Conservation (phyloP, 129 eudicot species). For the Smallanthus sonchifolius region DNA sequence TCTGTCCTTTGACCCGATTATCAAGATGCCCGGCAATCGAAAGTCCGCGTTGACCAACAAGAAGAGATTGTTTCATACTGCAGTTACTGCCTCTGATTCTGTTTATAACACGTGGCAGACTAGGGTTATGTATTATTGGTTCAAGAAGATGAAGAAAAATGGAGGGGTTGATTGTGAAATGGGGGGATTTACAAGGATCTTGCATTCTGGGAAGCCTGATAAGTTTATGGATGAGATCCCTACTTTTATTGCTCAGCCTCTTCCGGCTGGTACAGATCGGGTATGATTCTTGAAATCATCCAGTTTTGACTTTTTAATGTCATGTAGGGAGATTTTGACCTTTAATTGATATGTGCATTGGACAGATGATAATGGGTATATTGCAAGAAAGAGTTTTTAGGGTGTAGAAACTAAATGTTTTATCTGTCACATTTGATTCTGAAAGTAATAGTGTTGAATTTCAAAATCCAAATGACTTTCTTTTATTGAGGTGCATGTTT, state of each 20-base stretch:
- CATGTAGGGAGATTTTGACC: constrained; percentile 10
- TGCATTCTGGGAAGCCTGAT: constrained; percentile 86
- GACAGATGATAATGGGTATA: neutral
- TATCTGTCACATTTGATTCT: neutral
- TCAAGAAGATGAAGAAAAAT: constrained; percentile 55
- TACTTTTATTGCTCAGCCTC: constrained; percentile 94
- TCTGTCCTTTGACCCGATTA: constrained; percentile 60
- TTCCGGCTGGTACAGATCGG: constrained; percentile 89
- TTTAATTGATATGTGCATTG: constrained; percentile 1
- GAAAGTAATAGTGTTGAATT: constrained; percentile 17
- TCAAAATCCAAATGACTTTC: neutral
- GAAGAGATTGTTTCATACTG: constrained; percentile 84
- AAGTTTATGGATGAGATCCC: constrained; percentile 97
- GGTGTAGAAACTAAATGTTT: neutral
- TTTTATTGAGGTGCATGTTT: neutral
- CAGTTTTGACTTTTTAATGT: constrained; percentile 22
- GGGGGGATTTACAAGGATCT: constrained; percentile 97
- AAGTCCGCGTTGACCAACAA: constrained; percentile 24
- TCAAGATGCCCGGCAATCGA: constrained; percentile 54
- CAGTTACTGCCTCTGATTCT: constrained; percentile 86
- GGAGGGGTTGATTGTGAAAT: constrained; percentile 54
- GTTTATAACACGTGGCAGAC: constrained; percentile 95
- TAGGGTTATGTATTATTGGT: constrained; percentile 96
- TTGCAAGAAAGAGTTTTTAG: neutral
- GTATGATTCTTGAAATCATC: constrained; percentile 24